Evolutionary conservation across 2,329 filamentous ascomycete species (phyloP), one percentile per base, ranked within the genome.

Genomic region (Hymenoscyphus albidus): DNA sequence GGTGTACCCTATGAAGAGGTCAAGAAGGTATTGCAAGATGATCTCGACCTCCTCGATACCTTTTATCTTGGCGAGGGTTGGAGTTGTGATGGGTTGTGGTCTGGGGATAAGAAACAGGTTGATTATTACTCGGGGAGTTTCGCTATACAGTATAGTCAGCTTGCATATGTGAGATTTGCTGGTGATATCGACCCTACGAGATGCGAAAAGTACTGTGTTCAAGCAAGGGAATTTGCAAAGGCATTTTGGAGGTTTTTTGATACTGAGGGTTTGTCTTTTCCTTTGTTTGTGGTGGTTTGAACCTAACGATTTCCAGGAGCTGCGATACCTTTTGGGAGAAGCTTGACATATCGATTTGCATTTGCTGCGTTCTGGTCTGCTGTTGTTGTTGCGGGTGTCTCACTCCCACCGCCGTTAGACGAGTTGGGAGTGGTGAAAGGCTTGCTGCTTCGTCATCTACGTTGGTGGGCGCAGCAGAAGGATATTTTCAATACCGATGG

Each of bases 61-160:
- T 35, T 35, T 35, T 35, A 35, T 35, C 5, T 2, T 1, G 35
- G 35, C 35, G 35, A 35, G 35, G 35, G 35, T 6, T 35, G 35
- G 67, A 68, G 78, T 0, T 77, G 75, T 1, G 82, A 84, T 59
- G 82, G 82, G 0, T 64, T 74, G 0, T 83, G 79, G 81, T 7
- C 69, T 16, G n/a, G 64, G 67, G 54, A 76, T 5, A 58, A 61
- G 55, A 61, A 64, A 18, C 81, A 83, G 57, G 80, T 78, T 0
- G 82, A 83, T 61, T 83, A 83, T 69, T 84, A 84, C 62, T 83
- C 81, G 0, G 81, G 81, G 0, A 83, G 82, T 57, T 84, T 84
- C 62, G 82, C 82, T 0, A 81, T 84, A 9, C 82, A 83, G 62
- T 83, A 83, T 40, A 78, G 77, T 1, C 81, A 83, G 64, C 70